These are phyloP conservation scores for Anthostomella pinea DNA, from an alignment of 2,329 filamentous ascomycete species.

Conservation along the genomic window DNA sequence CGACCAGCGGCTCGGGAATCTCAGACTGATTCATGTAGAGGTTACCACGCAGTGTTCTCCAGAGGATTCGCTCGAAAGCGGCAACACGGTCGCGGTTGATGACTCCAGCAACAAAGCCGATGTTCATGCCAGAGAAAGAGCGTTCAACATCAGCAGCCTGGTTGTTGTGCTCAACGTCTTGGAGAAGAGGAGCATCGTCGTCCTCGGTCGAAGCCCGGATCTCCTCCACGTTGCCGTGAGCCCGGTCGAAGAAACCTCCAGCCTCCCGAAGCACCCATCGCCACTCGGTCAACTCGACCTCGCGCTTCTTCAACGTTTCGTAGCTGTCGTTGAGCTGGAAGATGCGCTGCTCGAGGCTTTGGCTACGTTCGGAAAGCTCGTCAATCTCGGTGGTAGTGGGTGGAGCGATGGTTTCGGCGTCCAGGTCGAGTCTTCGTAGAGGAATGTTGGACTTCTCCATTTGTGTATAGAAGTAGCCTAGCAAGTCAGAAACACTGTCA, in stretches of 20 bases:
- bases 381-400: constrained; percentile 95
- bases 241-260: constrained; percentile 94
- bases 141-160: constrained; percentile 67
- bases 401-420: constrained; percentile 79
- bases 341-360: constrained; percentile 88
- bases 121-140: constrained; percentile 97
- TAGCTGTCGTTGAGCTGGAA: constrained; percentile 95
- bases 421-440: constrained; percentile 87
- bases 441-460: constrained; percentile 91
- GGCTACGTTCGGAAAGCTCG: constrained; percentile 86
- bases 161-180: constrained; percentile 84
- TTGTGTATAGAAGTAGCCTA: constrained; percentile 90
- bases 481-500: constrained; percentile 29
- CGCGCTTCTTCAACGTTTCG: constrained; percentile 95
- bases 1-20: constrained; percentile 88
- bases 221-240: constrained; percentile 94
- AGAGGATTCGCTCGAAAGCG: constrained; percentile 94
- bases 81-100: constrained; percentile 90
- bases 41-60: constrained; percentile 95
- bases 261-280: constrained; percentile 96
- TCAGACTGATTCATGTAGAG: constrained; percentile 99
- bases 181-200: constrained; percentile 89
- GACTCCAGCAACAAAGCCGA: constrained; percentile 95
- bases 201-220: constrained; percentile 87
- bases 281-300: constrained; percentile 97